A percentile compares a stretch with the other conserved stretches of the same genome.
Conservation (phyloP, 2,329 filamentous ascomycete genomes). For the Incumbomyces lentus region DNA sequence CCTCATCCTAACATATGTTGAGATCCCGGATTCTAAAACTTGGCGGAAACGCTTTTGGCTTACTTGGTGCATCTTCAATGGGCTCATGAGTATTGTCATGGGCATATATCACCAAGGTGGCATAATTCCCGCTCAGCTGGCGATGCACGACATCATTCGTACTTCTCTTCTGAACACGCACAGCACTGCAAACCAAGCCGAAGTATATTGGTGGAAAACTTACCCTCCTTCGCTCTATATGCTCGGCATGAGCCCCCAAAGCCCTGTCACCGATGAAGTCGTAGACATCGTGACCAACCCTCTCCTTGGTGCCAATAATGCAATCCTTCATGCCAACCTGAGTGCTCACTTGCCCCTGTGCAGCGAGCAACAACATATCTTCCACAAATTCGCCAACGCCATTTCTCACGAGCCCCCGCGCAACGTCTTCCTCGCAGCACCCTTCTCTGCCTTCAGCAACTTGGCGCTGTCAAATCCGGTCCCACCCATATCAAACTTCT, state of each 20-base stretch:
- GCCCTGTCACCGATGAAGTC: slow-evolving; percentile 15
- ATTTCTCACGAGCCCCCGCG: slow-evolving; percentile 16
- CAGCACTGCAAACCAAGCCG: slow-evolving; percentile 20
- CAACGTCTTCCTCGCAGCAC: slow-evolving; percentile 35
- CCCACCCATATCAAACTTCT: slow-evolving; percentile 15
- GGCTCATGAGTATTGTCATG: slow-evolving; percentile 38
- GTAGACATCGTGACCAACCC: slow-evolving; percentile 33
- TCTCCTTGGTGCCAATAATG: slow-evolving; percentile 38
- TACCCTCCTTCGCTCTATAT: slow-evolving; percentile 44
- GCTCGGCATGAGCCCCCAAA: slow-evolving; percentile 29
- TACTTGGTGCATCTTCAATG: slow-evolving; percentile 41
- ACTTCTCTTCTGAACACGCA: slow-evolving; percentile 18
- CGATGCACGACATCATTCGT: slow-evolving; percentile 27
- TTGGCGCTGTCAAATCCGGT: not conserved
- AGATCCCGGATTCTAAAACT: slow-evolving; percentile 26
- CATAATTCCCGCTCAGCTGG: slow-evolving; percentile 39
- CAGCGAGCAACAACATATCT: slow-evolving; percentile 11
- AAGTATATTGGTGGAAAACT: slow-evolving; percentile 46
- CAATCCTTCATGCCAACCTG: slow-evolving; percentile 31
- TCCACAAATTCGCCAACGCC: slow-evolving; percentile 11
- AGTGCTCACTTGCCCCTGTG: slow-evolving; percentile 24
- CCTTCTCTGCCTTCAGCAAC: slow-evolving; percentile 29
- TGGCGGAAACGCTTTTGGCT: slow-evolving; percentile 30
- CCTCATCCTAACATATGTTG: slow-evolving; percentile 40
- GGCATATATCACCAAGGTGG: slow-evolving; percentile 46